A percentile compares a stretch with the other conserved stretches of the same genome.
These are phyloP conservation scores for Petrea volubilis DNA, from an alignment of 257 asterid genomes.

Conservation along the genomic window DNA sequence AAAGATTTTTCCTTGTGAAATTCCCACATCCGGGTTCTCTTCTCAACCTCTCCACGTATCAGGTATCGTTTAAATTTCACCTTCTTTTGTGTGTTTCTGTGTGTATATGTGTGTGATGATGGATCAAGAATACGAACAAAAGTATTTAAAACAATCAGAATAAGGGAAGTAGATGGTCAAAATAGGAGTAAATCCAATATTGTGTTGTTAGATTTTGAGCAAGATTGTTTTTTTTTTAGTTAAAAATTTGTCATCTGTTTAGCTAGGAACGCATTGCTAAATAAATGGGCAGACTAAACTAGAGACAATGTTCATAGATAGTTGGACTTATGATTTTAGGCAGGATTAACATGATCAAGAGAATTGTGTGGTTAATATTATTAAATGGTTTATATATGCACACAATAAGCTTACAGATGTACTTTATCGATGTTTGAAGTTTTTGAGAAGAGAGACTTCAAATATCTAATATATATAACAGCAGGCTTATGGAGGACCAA, in stretches of 20 bases:
- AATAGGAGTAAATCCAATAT: not conserved
- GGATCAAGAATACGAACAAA: not conserved
- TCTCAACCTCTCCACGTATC: slow-evolving; percentile 28
- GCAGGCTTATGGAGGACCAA: not conserved
- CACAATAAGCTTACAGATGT: not conserved
- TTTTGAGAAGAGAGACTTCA: too few species aligned
- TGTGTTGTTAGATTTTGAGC: not conserved
- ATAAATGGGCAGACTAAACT: not conserved
- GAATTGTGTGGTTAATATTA: not conserved
- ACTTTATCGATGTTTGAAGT: not conserved
- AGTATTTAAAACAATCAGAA: not conserved
- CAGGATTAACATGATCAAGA: not conserved
- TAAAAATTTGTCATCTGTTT: not conserved
- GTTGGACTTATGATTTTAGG: not conserved
- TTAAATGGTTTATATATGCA: not conserved
- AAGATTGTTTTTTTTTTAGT: slow-evolving; percentile 3
- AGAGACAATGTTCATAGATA: not conserved
- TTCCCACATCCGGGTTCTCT: slow-evolving; percentile 27
- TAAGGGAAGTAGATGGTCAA: not conserved
- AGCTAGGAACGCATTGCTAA: not conserved
- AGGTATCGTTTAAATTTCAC: slow-evolving; percentile 30
- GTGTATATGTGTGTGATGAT: not conserved
- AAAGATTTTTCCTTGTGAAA: slow-evolving; percentile 27
- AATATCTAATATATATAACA: too few species aligned
- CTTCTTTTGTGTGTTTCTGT: not conserved